These are phyloP conservation scores for Zymoseptoria passerinii DNA, from an alignment of 2,329 filamentous ascomycete species.

Conservation along the genomic window DNA sequence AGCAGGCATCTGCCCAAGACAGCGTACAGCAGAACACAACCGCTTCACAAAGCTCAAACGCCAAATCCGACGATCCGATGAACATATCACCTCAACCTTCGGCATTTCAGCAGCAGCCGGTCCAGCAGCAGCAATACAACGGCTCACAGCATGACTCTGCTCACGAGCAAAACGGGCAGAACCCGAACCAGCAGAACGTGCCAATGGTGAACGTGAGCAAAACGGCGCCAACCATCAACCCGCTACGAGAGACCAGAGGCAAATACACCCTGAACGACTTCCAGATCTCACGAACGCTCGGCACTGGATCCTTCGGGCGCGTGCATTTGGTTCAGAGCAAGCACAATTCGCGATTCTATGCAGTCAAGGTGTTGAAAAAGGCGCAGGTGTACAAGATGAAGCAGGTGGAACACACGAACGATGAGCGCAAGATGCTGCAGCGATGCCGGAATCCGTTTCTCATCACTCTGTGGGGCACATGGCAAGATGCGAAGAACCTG, in stretches of 20 bases:
- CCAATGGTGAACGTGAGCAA: conserved; percentile 28
- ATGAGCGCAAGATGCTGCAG: conserved; percentile 90
- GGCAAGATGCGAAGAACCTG: conserved; percentile 87
- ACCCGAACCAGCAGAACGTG: conserved; percentile 33
- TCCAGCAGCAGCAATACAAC: conserved; percentile 31
- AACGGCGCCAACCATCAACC: conserved; percentile 27
- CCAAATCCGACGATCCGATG: background rate
- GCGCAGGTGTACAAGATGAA: conserved; percentile 99
- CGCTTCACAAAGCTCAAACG: background rate
- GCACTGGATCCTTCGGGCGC: conserved; percentile 92
- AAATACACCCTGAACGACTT: conserved; percentile 96
- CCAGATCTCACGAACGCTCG: conserved; percentile 78
- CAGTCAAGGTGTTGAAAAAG: conserved; percentile 97
- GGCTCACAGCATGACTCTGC: conserved; percentile 31
- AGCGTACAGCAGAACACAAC: background rate
- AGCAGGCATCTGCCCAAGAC: background rate
- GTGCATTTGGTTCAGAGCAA: conserved; percentile 96
- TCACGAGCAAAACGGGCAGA: conserved; percentile 23
- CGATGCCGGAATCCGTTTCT: conserved; percentile 97
- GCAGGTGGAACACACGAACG: conserved; percentile 98
- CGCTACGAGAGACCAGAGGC: conserved; percentile 71
- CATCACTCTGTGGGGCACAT: conserved; percentile 96
- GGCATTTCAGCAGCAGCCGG: background rate
- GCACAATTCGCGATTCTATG: conserved; percentile 97
- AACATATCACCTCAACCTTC: background rate